Percentiles rank a stretch among this genome's conserved stretches.
phyloP scores from a whole-genome alignment of 805 yeast genomes.

The Candida pseudoglaebosa region DNA sequence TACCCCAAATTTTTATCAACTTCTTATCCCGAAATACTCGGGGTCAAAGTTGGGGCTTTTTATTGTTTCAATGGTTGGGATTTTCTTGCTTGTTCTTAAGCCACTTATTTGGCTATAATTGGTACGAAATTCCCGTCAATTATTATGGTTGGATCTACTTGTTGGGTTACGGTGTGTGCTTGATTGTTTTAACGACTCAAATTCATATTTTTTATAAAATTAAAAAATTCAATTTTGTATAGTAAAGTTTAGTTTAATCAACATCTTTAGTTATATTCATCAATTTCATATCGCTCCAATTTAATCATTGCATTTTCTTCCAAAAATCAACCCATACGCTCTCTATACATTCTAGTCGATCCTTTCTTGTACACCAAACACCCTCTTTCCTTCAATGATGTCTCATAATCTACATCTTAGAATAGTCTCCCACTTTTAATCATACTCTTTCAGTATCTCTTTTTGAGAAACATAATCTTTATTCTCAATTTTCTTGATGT shows the following conservation, averaged over 20 bases:
- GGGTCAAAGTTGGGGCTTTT: slow-evolving; percentile 11
- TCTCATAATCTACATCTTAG: too few species aligned
- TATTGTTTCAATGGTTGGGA: slow-evolving; percentile 5
- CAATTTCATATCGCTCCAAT: too few species aligned
- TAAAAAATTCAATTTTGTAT: not conserved
- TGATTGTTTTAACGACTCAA: not conserved
- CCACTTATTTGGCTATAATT: slow-evolving; percentile 8
- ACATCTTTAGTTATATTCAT: too few species aligned
- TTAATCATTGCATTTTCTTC: too few species aligned
- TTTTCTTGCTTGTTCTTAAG: slow-evolving; percentile 7
- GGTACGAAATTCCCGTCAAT: slow-evolving; percentile 21
- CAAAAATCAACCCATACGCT: too few species aligned
- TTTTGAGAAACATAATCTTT: too few species aligned
- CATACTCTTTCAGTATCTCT: too few species aligned
- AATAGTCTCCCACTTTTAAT: too few species aligned
- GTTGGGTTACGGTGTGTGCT: not conserved
- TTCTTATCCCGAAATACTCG: slow-evolving; percentile 29
- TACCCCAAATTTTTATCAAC: slow-evolving; percentile 42
- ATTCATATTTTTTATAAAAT: not conserved
- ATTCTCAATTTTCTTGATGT: too few species aligned
- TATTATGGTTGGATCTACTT: slow-evolving; percentile 14
- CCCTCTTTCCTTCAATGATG: too few species aligned
- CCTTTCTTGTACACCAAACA: too few species aligned
- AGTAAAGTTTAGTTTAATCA: not conserved
- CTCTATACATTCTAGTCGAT: too few species aligned